Conservation (phyloP, 2,329 filamentous ascomycete genomes). For the Akanthomyces lecanii region DNA sequence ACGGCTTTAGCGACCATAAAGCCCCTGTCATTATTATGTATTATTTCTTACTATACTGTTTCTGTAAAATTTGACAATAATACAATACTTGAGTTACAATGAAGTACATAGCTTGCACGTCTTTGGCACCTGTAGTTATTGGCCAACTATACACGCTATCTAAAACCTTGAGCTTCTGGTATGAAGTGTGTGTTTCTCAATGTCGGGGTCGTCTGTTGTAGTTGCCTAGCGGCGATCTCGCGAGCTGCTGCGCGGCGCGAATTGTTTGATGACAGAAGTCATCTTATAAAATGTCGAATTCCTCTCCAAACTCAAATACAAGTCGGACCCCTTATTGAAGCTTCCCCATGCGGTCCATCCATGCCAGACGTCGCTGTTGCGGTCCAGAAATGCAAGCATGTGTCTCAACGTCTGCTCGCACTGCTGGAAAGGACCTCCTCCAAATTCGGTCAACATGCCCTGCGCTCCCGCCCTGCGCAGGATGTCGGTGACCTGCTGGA, state of each 20-base stretch:
- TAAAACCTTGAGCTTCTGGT: no score
- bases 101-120: no score
- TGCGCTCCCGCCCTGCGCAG: not conserved
- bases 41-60: no score
- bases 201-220: no score
- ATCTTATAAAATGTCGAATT: not conserved
- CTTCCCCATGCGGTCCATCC: conserved; percentile 5
- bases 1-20: no score
- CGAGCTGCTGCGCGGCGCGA: not conserved
- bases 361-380: not conserved
- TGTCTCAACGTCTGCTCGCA: not conserved
- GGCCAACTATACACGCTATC: no score
- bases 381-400: not conserved
- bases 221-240: no score
- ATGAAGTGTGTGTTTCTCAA: no score
- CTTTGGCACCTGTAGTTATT: no score
- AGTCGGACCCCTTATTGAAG: not conserved
- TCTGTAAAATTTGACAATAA: no score
- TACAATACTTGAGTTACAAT: no score
- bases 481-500: not conserved
- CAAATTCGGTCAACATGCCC: not conserved
- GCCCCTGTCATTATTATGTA: no score
- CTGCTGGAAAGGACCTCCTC: not conserved
- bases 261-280: not conserved
- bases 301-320: not conserved